Evolutionary conservation across 495 filamentous ascomycete genomes (phyloP), one percentile per base, ranked within the genome.

Genomic region (Echria macrotheca): DNA sequence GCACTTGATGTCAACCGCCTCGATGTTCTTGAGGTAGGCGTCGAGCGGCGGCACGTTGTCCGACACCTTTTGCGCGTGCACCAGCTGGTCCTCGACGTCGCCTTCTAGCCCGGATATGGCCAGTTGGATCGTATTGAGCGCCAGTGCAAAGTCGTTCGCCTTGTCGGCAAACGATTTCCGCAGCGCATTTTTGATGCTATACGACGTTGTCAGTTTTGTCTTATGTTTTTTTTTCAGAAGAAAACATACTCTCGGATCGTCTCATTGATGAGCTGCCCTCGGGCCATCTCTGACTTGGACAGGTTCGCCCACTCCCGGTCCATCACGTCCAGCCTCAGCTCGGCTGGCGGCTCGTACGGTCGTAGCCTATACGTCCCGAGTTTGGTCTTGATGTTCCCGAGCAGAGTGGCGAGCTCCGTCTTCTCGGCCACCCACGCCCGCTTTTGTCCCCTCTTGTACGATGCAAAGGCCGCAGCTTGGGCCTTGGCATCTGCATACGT

Each of bases 341-440:
- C 84, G 42, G 75, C 68, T 8, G 94, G 94, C 33, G 93, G 93
- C 21, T 95, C 85, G 56, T 97, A 98, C 3, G 91, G 80, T 58
- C 89, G 81, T 29, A 98, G 72, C 31, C 90, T 81, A 64, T 98
- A 98, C 19, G 93, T 98, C 53, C 86, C 86, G 55, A 98, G 75
- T 70, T 98, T 98, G 0, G 93, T 97, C 71, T 95, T 96, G 73
- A 98, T 96, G 58, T 98, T 98, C n/a, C 93, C 94, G 39, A 98
- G 67, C 50, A 98, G 69, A 8, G 89, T 89, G 19, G 90, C 87
- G 7, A 98, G 78, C 58, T 97, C 94, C 35, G 88, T 91, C 71
- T 96, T 97, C 68, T 98, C 93, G 3, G 88, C 91, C 2, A 97
- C 93, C 94, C 93, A 97, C 28, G 87, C 80, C 25, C 93, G 78